Conservation (phyloP, 306 rosid species). For the Glycine tomentella region DNA sequence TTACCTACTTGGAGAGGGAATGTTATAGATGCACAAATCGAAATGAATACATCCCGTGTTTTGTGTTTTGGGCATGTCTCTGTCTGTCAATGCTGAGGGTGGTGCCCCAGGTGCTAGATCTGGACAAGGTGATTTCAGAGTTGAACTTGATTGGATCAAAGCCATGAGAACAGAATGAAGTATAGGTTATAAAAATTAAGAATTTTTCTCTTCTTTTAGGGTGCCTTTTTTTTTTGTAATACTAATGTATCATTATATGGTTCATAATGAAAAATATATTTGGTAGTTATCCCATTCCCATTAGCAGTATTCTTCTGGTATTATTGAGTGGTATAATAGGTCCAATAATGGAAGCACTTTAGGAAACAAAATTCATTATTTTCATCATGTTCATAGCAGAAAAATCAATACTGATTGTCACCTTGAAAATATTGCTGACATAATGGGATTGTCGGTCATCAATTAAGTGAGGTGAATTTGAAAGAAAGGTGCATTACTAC, state of each 20-base stretch:
- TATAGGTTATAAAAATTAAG: too few species aligned
- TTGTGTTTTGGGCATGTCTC: too few species aligned
- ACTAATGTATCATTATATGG: conserved; percentile 38
- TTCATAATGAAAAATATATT: conserved; percentile 26
- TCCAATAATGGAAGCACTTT: conserved; percentile 28
- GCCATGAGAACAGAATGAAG: too few species aligned
- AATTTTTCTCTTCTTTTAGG: too few species aligned
- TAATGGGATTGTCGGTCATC: conserved; percentile 17
- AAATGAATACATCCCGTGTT: too few species aligned
- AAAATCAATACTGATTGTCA: conserved; percentile 9
- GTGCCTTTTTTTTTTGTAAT: conserved; percentile 30
- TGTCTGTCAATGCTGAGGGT: too few species aligned
- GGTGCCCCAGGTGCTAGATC: too few species aligned
- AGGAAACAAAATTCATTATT: conserved; percentile 29
- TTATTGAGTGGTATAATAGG: background rate
- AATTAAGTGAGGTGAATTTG: conserved; percentile 16
- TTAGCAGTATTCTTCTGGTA: conserved; percentile 5
- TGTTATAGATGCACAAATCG: too few species aligned
- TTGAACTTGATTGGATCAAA: too few species aligned
- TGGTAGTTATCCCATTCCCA: conserved; percentile 24
- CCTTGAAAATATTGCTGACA: background rate
- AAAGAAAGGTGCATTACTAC: conserved; percentile 1
- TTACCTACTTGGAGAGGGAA: too few species aligned
- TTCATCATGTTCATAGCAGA: conserved; percentile 39
- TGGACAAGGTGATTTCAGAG: too few species aligned